Evolutionary conservation across 768 basidiomycete species (phyloP).

Genomic region (Boletus vermiculosoides): DNA sequence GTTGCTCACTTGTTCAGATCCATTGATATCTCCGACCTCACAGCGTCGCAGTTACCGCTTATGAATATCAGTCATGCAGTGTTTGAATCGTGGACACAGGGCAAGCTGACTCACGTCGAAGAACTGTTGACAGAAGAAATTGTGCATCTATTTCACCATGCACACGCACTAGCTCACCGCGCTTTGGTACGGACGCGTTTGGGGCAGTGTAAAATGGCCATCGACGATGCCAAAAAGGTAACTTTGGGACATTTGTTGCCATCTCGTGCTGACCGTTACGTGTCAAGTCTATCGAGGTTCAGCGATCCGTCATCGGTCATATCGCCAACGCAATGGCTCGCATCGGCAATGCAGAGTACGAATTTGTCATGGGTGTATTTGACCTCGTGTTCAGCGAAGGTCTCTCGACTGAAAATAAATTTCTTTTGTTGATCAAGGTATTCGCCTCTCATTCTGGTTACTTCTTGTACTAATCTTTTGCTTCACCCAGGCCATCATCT

Average conservation of each 20-base stretch:
- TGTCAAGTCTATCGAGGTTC: slow-evolving; percentile 7
- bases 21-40: no score
- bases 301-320: slow-evolving; percentile 9
- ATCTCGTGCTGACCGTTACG: neutral
- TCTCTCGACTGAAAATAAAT: neutral
- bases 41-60: no score
- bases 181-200: neutral
- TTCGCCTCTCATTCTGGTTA: rapidly evolving
- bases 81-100: no score
- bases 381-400: slow-evolving; percentile 7
- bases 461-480: neutral
- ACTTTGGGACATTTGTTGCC: rapidly evolving
- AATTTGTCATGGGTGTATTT: slow-evolving; percentile 3
- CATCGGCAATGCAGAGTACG: neutral
- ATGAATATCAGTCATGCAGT: no score
- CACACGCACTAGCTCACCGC: slow-evolving; percentile 3
- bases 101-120: no score
- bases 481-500: neutral
- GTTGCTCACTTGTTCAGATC: no score
- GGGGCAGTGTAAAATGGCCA: neutral
- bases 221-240: slow-evolving; percentile 9
- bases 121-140: no score
- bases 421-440: slow-evolving; percentile 17
- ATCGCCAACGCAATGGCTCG: slow-evolving; percentile 6
- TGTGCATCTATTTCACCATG: neutral